Conservation (phyloP, 164 flowering plant genomes). For the Tinospora cordifolia region DNA sequence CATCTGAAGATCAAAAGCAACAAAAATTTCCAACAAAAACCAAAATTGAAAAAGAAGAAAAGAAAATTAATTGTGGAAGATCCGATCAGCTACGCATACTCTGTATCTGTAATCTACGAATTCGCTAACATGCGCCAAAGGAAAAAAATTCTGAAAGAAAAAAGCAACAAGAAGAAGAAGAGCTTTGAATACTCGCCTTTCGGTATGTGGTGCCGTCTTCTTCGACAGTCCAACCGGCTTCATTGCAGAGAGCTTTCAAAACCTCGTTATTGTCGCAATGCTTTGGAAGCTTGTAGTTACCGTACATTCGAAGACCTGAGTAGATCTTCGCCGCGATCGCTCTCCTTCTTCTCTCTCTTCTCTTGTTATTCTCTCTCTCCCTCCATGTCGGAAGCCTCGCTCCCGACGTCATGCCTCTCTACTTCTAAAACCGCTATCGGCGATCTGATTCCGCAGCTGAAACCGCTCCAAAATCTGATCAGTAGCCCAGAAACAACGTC, state of each 20-base stretch:
- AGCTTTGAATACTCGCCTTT: constrained; percentile 37
- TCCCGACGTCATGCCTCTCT: constrained; percentile 51
- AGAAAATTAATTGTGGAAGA: no score
- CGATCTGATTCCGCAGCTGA: no score
- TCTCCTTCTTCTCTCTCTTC: constrained; percentile 68
- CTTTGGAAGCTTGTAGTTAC: constrained; percentile 79
- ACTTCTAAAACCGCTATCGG: no score
- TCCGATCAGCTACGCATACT: no score
- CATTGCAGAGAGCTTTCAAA: constrained; percentile 75
- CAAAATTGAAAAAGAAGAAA: no score
- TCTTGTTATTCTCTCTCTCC: constrained; percentile 87
- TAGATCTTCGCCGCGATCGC: constrained; percentile 93
- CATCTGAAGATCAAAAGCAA: no score
- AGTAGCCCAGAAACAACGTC: no score
- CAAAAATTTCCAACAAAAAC: no score
- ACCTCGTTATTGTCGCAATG: constrained; percentile 96
- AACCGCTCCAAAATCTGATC: no score
- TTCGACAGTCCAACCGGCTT: constrained; percentile 92
- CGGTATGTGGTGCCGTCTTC: constrained; percentile 88
- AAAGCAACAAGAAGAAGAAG: background rate
- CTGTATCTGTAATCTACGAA: no score
- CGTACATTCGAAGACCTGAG: constrained; percentile 69
- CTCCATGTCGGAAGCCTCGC: constrained; percentile 84
- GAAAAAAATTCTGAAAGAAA: background rate
- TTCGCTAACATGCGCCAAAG: constrained; percentile 13